Evolutionary conservation across 768 basidiomycete species (phyloP), one percentile per base, ranked within the genome.

Genomic region (Sporobolomyces phaffii): DNA sequence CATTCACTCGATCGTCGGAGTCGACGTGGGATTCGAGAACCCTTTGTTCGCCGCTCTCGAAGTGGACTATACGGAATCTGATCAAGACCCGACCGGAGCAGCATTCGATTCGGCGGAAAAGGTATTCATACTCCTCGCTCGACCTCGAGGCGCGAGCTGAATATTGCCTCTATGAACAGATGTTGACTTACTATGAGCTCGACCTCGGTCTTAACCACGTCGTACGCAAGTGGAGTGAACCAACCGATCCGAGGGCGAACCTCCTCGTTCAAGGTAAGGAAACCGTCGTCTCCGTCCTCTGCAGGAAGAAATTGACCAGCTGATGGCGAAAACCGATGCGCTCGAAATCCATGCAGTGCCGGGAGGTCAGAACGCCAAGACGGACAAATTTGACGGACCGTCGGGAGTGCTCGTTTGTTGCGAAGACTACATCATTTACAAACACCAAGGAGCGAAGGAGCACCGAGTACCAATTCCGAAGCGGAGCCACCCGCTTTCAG

Each of bases 381-480:
- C 91, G 0, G 91, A 97, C 73, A 84, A 87, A 44, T 96, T 87
- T 72, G 96, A 99, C 73, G 96, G 96, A 1, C 96, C 96, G 3
- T 98, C 96, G 34, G 96, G 96, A 62, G 96, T 98, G 24, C 84
- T 99, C 48, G 87, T 99, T n/a, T 99, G 96, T 79, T 92, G 91
- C 72, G 96, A 99, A 80, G 88, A 97, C 78, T 90, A 98, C 76
- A 91, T 99, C 72, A 97, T 97, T 68, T 99, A 96, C 79, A 86
- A 93, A 70, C 91, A 97, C 76, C 89, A 90, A 83, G 93, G 96
- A 75, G 84, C 84, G 40, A 87, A 85, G 29, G 91, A 94, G 76
- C 96, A 98, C 75, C 88, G 96, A 56, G 84, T 98, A 3, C 93
- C 96, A 3, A 99, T 99, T 70, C 96, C 96, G n/a, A 85, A 92